A percentile compares a stretch with the other conserved stretches of the same genome.
These are phyloP conservation scores for Insectozyma bohioensis DNA, from an alignment of 1,139 yeast genomes.

Conservation along the genomic window DNA sequence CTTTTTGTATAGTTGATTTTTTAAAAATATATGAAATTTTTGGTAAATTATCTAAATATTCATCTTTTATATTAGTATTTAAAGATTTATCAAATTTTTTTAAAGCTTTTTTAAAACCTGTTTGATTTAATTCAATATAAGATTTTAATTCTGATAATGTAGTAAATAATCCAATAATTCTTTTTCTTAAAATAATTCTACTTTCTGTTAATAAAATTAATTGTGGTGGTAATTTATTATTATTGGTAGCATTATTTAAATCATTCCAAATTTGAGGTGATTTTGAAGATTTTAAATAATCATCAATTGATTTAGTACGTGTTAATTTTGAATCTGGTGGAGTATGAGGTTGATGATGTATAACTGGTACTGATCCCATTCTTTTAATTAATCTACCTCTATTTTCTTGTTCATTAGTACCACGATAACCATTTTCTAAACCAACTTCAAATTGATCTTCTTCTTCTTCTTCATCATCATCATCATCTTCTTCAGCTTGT, in stretches of 20 bases:
- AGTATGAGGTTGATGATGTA: conserved; percentile 6
- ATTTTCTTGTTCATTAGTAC: conserved; percentile 1
- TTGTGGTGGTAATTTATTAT: conserved; percentile 37
- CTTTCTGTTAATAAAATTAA: conserved; percentile 40
- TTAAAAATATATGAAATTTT: conserved; percentile 34
- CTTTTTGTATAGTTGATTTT: conserved; percentile 38
- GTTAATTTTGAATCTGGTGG: conserved; percentile 15
- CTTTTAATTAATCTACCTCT: conserved; percentile 11
- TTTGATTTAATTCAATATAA: conserved; percentile 62
- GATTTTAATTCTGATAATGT: conserved; percentile 66
- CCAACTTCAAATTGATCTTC: conserved; percentile 16
- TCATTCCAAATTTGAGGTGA: conserved; percentile 37
- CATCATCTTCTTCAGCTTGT: conserved; percentile 27
- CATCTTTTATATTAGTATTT: conserved; percentile 39
- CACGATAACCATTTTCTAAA: conserved; percentile 10
- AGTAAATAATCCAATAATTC: conserved; percentile 56
- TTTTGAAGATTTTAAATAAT: conserved; percentile 40
- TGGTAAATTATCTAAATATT: conserved; percentile 34
- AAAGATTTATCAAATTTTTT: conserved; percentile 70
- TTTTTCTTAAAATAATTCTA: conserved; percentile 54
- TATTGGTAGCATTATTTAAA: conserved; percentile 19
- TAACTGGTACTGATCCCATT: conserved; percentile 13
- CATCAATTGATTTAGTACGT: conserved; percentile 36
- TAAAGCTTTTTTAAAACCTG: conserved; percentile 67
- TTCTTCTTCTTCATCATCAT: conserved; percentile 27